phyloP scores from a whole-genome alignment of 108 stramenopile genomes.

The Mayamaea pseudoterrestris region DNA sequence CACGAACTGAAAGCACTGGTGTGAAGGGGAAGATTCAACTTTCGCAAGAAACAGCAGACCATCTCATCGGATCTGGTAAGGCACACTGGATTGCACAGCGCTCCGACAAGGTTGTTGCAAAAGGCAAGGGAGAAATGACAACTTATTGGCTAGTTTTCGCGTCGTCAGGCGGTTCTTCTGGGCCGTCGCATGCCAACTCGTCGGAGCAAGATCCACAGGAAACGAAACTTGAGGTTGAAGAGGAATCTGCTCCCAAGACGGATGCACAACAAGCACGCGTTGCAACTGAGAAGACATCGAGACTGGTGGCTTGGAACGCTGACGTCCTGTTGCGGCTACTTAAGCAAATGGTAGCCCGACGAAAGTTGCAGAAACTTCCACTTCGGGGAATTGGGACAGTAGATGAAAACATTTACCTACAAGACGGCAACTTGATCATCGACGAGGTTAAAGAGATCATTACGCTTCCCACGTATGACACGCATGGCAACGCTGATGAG shows the following conservation, averaged over 20 bases:
- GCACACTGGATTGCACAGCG: constrained; percentile 12
- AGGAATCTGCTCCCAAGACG: not conserved
- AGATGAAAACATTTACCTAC: not conserved
- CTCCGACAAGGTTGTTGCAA: constrained; percentile 13
- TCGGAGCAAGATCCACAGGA: not conserved
- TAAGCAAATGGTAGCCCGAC: not conserved
- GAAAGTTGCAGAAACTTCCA: not conserved
- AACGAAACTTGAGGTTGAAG: not conserved
- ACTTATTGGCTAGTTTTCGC: constrained; percentile 15
- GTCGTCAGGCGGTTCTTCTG: no score
- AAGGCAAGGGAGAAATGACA: constrained; percentile 21
- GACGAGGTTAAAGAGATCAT: constrained; percentile 9
- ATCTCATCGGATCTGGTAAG: constrained; percentile 11
- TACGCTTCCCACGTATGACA: not conserved
- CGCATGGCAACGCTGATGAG: not conserved
- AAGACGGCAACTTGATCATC: not conserved
- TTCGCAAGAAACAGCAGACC: constrained; percentile 13
- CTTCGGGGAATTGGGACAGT: not conserved
- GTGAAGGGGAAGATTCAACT: constrained; percentile 10
- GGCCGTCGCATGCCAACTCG: not conserved
- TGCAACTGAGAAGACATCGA: not conserved
- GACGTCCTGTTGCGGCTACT: not conserved
- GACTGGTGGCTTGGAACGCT: constrained; percentile 2
- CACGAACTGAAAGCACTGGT: constrained; percentile 20
- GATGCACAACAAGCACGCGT: not conserved